Evolutionary conservation across 306 rosid species (phyloP), one percentile per base, ranked within the genome.

Genomic region (Citrullus mucosospermus): DNA sequence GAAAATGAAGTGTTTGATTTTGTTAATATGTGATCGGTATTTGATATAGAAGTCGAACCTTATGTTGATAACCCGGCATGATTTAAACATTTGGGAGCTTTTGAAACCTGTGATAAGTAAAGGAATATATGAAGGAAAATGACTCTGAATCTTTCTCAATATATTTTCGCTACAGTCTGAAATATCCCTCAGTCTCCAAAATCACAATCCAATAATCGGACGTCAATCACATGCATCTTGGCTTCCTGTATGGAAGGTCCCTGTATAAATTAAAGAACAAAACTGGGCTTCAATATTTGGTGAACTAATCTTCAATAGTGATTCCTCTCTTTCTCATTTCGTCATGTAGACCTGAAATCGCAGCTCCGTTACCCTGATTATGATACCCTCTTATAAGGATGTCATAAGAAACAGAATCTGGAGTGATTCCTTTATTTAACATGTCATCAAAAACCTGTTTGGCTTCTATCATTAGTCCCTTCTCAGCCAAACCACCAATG

Each of bases 381-480:
- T 28, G 74, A 65, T 85, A 82, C 16, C 88, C 88, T 82, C 80
- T 79, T 0, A 85, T 34, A 58, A 85, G 80, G 70, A 85, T 85
- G 79, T 78, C 78, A 77, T 77, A 82, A 65, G 78, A 76, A 12
- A 32, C 84, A 58, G 34, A 74, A 68, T 85, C 84, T 18, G 85
- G 85, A 57, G 78, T 38, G 18, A 82, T 63, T 73, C 85, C 85
- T 55, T 68, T 78, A 46, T 80, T 80, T 69, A 82, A 72, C 88
- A 82, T 80, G 36, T 72, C 81, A 57, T 82, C 80, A 53, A 85
- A 85, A 65, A 85, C 82, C 65, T 85, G 80, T 73, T 66, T 59
- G 17, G 85, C 85, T 72, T 85, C 88, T 63, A 85, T 59, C 85
- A 85, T 82, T 34, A 82, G 85, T 75, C 85, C 85, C 75, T 77